Evolutionary conservation across 306 rosid genomes (phyloP), one percentile per base, ranked within the genome.

Genomic region (Malus asiatica): DNA sequence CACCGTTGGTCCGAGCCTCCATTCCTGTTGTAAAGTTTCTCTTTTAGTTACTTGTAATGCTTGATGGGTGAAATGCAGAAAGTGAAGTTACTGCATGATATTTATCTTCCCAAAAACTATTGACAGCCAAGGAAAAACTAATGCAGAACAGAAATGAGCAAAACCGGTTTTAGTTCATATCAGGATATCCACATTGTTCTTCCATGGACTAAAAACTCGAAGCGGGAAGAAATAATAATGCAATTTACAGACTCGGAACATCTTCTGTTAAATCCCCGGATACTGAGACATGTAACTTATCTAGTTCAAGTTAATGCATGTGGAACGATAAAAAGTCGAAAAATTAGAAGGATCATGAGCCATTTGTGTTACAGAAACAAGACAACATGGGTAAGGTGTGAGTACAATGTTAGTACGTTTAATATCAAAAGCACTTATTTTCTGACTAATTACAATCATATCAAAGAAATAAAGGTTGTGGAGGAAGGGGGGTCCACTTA

Each of bases 1-100:
- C 73, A 92, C 73, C 23, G 97, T 90, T 32, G 97, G 97, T 66
- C 93, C 97, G 29, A 95, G 83, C 79, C 79, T 85, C 96, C 97
- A 92, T 81, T 86, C 97, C 97, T 95, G 97, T 61, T 70, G 52
- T 61, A 68, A 77, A 59, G 38, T 63, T 70, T 68, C 62, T 70
- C 66, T 5, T 10, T 10, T 8, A 27, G 75, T 79, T 38, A 18
- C 75, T 74, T 79, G 3, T 65, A 44, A 59, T 59, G 42, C 68
- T 11, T 69, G 40, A 59, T 10, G 30, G 52, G 52, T 82, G 53
- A 33, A 44, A 69, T 51, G 66, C 70, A 68, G 32, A 42, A 52
- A 12, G 6, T 61, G 22, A 71, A 5, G 11, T 68, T 18, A 45
- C 23, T 4, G 23, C 63, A 58, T n/a, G 30, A 38, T 38, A 38